phyloP scores from a whole-genome alignment of 331 rosid genomes.

The Quercus tomentella region DNA sequence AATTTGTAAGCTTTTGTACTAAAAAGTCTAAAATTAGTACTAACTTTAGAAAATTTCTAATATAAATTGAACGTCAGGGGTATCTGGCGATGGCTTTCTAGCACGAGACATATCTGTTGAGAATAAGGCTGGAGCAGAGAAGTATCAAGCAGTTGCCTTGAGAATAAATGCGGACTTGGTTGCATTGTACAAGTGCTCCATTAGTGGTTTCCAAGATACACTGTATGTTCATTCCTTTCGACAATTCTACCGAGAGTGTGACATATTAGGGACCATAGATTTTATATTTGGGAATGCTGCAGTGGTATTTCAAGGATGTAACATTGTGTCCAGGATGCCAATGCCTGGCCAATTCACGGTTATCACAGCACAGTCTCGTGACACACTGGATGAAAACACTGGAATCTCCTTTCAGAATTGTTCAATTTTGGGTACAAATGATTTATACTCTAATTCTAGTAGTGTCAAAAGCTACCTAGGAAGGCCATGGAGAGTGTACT shows the following conservation, averaged over 20 bases:
- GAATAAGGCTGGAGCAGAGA: conserved; percentile 65
- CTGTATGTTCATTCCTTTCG: conserved; percentile 67
- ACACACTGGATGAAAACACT: conserved; percentile 50
- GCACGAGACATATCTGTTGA: conserved; percentile 62
- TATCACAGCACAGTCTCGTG: conserved; percentile 66
- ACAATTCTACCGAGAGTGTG: conserved; percentile 73
- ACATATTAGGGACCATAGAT: conserved; percentile 69
- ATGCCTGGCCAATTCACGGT: conserved; percentile 53
- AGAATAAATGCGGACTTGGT: conserved; percentile 64
- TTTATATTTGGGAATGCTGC: conserved; percentile 76
- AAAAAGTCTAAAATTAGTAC: too few relatives aligned
- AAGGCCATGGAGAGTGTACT: too few relatives aligned
- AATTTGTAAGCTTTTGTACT: too few relatives aligned
- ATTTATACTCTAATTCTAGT: conserved; percentile 25
- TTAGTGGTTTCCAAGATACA: conserved; percentile 67
- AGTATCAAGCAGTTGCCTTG: conserved; percentile 66
- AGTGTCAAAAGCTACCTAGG: conserved; percentile 68
- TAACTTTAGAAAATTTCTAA: too few relatives aligned
- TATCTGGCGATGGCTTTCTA: conserved; percentile 74
- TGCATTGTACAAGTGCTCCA: conserved; percentile 52
- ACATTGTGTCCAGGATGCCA: conserved; percentile 51
- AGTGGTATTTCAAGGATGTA: conserved; percentile 50
- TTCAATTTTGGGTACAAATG: conserved; percentile 40
- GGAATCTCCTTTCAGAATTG: conserved; percentile 79
- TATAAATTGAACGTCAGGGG: conserved; percentile 29